Evolutionary conservation across 192 early-diverging fungal genomes (phyloP).

Genomic region (Gonapodya prolifera): DNA sequence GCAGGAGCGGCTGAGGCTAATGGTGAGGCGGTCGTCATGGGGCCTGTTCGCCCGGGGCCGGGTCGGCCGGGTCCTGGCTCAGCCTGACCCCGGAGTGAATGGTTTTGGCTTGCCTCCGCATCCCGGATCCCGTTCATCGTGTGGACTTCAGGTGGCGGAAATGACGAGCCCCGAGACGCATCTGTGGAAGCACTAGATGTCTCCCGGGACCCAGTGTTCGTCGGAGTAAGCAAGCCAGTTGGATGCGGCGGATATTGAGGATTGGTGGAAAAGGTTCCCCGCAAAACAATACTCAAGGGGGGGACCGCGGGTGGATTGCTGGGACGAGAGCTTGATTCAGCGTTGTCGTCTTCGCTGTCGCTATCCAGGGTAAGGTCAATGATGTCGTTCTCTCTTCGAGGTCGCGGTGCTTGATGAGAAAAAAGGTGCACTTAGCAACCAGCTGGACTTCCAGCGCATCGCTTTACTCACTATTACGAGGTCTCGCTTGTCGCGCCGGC

Average conservation of each 20-base stretch:
- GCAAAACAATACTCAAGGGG: not conserved
- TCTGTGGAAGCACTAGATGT: not conserved
- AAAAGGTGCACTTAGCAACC: not conserved
- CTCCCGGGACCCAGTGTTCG: not conserved
- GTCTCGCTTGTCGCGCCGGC: not conserved
- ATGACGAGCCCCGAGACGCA: not conserved
- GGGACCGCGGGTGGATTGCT: not conserved
- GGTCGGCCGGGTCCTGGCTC: too few species aligned
- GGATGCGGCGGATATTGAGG: too few species aligned
- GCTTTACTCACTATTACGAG: not conserved
- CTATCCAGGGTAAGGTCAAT: conserved; percentile 5
- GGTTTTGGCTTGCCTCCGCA: too few species aligned
- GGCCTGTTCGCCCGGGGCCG: too few species aligned
- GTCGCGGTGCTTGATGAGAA: not conserved
- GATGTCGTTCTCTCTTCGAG: not conserved
- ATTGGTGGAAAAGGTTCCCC: too few species aligned
- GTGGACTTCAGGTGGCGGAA: too few species aligned
- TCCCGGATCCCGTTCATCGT: too few species aligned
- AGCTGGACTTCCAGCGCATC: not conserved
- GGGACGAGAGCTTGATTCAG: not conserved
- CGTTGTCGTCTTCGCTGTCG: not conserved
- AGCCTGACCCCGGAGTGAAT: too few species aligned
- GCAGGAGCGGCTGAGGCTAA: not conserved
- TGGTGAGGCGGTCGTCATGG: too few species aligned
- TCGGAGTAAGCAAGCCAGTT: not conserved